Percentiles rank a stretch among this genome's conserved stretches.
Evolutionary conservation across 2,329 filamentous ascomycete species (phyloP).

Genomic region (Phialemonium atrogriseum): DNA sequence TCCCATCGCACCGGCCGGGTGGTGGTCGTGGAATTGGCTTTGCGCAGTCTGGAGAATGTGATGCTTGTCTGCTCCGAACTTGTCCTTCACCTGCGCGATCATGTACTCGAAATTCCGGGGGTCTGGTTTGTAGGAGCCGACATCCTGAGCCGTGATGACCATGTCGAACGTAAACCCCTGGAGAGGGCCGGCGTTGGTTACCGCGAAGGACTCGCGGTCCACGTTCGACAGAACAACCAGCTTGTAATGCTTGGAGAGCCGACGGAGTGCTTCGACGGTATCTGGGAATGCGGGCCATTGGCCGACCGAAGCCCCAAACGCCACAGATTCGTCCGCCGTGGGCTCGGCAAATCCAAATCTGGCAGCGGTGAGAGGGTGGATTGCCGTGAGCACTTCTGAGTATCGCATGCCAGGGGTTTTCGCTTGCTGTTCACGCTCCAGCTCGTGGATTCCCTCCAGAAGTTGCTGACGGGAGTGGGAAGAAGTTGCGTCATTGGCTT

Average conservation of each 20-base stretch:
- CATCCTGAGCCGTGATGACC: conserved; percentile 60
- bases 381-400: conserved; percentile 44
- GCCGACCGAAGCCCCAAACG: conserved; percentile 43
- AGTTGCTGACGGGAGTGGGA: conserved; percentile 32
- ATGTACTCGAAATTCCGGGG: conserved; percentile 58
- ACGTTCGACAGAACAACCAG: conserved; percentile 52
- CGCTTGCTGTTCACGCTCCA: conserved; percentile 40
- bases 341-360: conserved; percentile 28
- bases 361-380: conserved; percentile 37
- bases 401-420: conserved; percentile 51
- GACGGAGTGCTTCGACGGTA: conserved; percentile 42
- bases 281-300: conserved; percentile 51
- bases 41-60: too few relatives aligned
- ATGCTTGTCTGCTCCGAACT: background rate
- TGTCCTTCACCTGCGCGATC: conserved; percentile 25
- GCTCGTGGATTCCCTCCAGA: conserved; percentile 32
- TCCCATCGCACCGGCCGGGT: too few relatives aligned
- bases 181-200: conserved; percentile 35
- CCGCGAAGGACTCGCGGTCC: conserved; percentile 41
- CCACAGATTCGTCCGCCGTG: conserved; percentile 28
- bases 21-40: too few relatives aligned
- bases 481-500: conserved; percentile 26
- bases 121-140: conserved; percentile 65
- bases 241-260: conserved; percentile 42
- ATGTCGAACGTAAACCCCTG: conserved; percentile 46